Conservation (phyloP, 768 basidiomycete genomes). For the Trametes gibbosa region DNA sequence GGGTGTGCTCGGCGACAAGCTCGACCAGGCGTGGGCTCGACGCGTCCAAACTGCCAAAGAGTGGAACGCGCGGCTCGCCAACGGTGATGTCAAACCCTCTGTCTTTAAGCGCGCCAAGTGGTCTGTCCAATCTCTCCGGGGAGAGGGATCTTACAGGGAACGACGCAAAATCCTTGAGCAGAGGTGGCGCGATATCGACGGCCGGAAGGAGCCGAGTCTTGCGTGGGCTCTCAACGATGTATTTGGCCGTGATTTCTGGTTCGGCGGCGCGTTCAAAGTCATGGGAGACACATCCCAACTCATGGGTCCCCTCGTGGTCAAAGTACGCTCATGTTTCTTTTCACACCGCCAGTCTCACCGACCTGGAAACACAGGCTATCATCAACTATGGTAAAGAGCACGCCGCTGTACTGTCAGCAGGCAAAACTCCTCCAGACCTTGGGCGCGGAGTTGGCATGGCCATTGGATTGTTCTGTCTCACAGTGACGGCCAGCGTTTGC, state of each 20-base stretch:
- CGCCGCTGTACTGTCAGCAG: conserved; percentile 38
- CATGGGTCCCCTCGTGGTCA: conserved; percentile 62
- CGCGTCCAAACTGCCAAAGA: conserved; percentile 47
- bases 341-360: background rate
- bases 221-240: conserved; percentile 61
- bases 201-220: conserved; percentile 48
- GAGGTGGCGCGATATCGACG: conserved; percentile 45
- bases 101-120: conserved; percentile 40
- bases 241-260: conserved; percentile 59
- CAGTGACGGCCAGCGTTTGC: conserved; percentile 50
- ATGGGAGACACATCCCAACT: conserved; percentile 59
- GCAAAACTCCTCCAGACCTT: conserved; percentile 35
- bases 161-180: conserved; percentile 34
- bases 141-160: conserved; percentile 20
- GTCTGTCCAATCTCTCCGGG: conserved; percentile 31
- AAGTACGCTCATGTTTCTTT: conserved; percentile 33
- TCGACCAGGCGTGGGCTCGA: conserved; percentile 54
- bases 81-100: conserved; percentile 43
- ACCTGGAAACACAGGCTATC: conserved; percentile 40
- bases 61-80: conserved; percentile 53
- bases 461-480: conserved; percentile 49
- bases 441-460: conserved; percentile 61
- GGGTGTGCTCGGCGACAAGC: conserved; percentile 45
- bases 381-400: conserved; percentile 58
- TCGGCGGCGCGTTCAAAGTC: conserved; percentile 60